phyloP scores from a whole-genome alignment of 2,329 filamentous ascomycete species.

The Colletotrichum theobromicola region DNA sequence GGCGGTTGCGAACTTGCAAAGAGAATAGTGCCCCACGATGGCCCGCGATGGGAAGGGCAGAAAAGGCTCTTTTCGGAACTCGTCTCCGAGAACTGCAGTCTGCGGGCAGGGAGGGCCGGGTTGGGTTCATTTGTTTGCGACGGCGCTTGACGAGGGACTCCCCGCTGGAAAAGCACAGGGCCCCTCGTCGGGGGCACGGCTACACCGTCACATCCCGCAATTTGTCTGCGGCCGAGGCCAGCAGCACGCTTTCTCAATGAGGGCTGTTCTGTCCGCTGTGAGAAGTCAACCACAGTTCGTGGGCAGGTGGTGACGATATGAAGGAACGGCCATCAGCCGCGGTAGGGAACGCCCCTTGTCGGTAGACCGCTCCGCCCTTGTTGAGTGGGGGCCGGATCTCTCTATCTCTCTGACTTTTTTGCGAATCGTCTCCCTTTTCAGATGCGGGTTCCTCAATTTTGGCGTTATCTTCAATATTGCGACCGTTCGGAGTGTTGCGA shows the following conservation, averaged over 20 bases:
- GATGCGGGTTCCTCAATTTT: neutral
- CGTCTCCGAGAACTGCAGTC: neutral
- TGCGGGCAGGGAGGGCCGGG: constrained; percentile 6
- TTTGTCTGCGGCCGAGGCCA: constrained; percentile 11
- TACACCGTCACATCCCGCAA: constrained; percentile 21
- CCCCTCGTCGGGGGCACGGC: neutral
- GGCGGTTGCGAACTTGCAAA: constrained; percentile 11
- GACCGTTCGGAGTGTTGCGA: neutral
- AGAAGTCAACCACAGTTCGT: neutral
- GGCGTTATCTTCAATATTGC: neutral
- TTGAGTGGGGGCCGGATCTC: neutral
- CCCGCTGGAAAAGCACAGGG: neutral
- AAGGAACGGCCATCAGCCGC: neutral
- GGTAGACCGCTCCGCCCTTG: neutral
- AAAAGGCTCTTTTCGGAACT: constrained; percentile 10
- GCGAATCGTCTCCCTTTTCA: neutral
- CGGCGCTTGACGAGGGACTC: constrained; percentile 20
- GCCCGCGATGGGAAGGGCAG: neutral
- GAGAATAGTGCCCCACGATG: neutral
- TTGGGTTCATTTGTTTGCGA: constrained; percentile 23
- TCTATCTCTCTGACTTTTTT: neutral
- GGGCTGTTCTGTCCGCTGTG: neutral
- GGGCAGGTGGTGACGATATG: neutral
- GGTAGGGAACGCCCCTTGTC: neutral
- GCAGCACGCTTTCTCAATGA: neutral